These are phyloP conservation scores for Globisporangium paddicum DNA, from an alignment of 352 stramenopile species.

Conservation along the genomic window DNA sequence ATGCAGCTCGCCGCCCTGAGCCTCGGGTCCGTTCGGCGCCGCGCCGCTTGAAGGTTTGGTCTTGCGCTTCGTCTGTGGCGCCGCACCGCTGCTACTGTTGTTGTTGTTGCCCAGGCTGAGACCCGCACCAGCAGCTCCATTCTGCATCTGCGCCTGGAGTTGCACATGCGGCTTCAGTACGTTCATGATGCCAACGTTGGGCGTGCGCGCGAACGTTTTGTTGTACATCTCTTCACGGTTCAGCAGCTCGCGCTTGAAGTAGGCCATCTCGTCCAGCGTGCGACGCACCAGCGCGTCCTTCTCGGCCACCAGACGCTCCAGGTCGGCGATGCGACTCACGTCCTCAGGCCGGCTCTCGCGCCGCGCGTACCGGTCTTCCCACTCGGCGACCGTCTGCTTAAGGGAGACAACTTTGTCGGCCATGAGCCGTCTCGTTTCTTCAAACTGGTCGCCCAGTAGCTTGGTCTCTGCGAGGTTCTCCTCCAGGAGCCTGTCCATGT, in stretches of 20 bases:
- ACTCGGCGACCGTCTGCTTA: constrained; percentile 36
- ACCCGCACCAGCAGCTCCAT: neutral
- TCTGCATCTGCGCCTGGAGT: constrained; percentile 33
- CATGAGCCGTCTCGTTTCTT: constrained; percentile 51
- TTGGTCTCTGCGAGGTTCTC: constrained; percentile 64
- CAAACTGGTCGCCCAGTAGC: constrained; percentile 67
- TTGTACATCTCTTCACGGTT: constrained; percentile 95
- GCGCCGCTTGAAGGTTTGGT: constrained; percentile 20
- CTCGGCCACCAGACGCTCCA: constrained; percentile 58
- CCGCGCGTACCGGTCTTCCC: constrained; percentile 51
- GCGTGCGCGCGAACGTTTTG: constrained; percentile 83
- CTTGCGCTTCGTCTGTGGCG: constrained; percentile 33
- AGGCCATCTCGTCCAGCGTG: constrained; percentile 88
- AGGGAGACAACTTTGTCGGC: constrained; percentile 45
- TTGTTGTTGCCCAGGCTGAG: constrained; percentile 12
- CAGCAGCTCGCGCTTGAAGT: constrained; percentile 90
- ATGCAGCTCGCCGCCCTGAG: constrained; percentile 24
- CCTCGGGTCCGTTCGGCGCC: constrained; percentile 1
- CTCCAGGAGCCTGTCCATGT: constrained; percentile 65
- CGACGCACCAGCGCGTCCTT: constrained; percentile 65
- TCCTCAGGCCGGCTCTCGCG: constrained; percentile 77
- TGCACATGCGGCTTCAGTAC: constrained; percentile 80
- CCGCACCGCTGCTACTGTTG: constrained; percentile 4
- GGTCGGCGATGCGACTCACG: constrained; percentile 63
- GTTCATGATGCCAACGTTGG: constrained; percentile 87